Conservation (phyloP, 2,329 filamentous ascomycete species). For the Cladosporium sp. region DNA sequence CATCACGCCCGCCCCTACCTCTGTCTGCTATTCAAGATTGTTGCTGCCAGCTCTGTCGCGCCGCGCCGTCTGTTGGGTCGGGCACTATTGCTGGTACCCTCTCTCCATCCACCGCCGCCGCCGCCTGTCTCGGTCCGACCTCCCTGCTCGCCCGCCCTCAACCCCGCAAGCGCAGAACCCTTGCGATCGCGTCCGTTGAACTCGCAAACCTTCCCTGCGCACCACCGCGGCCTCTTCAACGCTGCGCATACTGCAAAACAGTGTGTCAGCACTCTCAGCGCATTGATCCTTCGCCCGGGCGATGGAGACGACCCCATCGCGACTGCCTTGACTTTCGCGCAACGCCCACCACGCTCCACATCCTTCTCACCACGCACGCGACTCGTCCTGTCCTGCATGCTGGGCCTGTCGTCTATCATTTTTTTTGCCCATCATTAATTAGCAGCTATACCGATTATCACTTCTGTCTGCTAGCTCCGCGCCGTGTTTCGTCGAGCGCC, state of each 20-base stretch:
- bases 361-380: not conserved
- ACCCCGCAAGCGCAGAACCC: constrained; percentile 1
- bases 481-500: not conserved
- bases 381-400: not conserved
- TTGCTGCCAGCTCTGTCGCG: not conserved
- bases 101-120: not conserved
- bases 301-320: not conserved
- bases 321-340: constrained; percentile 2
- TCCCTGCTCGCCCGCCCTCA: not conserved
- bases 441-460: not conserved
- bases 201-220: constrained; percentile 5
- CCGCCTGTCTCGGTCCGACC: not conserved
- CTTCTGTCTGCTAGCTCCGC: not conserved
- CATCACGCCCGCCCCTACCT: not conserved
- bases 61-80: not conserved
- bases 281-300: constrained; percentile 1
- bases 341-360: not conserved
- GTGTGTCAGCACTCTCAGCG: constrained; percentile 1
- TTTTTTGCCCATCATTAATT: not conserved
- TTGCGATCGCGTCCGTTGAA: constrained; percentile 5
- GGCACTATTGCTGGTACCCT: not conserved
- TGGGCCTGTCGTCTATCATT: not conserved
- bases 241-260: not conserved
- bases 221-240: constrained; percentile 3
- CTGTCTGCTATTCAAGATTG: not conserved